Evolutionary conservation across 1,284 basidiomycete genomes (phyloP), one percentile per base, ranked within the genome.

Genomic region (Hemileia vastatrix): DNA sequence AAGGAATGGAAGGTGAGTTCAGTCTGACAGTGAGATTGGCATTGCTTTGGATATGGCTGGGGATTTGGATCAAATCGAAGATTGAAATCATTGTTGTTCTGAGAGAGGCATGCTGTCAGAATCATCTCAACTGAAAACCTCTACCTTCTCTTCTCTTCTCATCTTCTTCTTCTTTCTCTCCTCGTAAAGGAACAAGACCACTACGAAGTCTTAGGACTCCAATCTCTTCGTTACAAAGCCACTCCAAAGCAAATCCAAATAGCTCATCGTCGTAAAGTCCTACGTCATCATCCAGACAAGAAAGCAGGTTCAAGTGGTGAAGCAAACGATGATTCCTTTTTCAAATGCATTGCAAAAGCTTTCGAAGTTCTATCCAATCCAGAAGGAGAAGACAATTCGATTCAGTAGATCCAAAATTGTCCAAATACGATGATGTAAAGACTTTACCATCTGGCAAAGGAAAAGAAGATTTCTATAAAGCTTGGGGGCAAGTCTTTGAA

Each of bases 271-370:
- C 93, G 94, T 81, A 98, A 97, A 80, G 94, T 97, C 31, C 84
- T 98, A 63, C 94, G 93, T 77, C 94, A 98, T 78, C 94, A 98
- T 78, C 94, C 94, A 0, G 94, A 98, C 81, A 97, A 98, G 80
- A 97, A 98, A 77, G 92, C 90, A 9, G 83, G 84, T 50, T 71
- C 76, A 1, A 80, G 82, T 1, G 85, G 84, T 68, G 82, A 84
- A 63, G 82, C 83, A 61, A 96, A 96, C 79, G 93, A 97, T 78
- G 94, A 98, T 75, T 86, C 86, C 2, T 97, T 97, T 82, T 98
- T 97, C 88, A 98, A 98, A 80, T 98, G 94, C 76, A 95, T 98
- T 71, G 86, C 90, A 79, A 97, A 97, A 78, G 92, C 93, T 18
- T 84, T 87, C 78, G 94, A 98, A 72, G 85, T 92, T 50, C 85